phyloP scores from a whole-genome alignment of 2,329 filamentous ascomycete species.

The Fusarium xyrophilum region DNA sequence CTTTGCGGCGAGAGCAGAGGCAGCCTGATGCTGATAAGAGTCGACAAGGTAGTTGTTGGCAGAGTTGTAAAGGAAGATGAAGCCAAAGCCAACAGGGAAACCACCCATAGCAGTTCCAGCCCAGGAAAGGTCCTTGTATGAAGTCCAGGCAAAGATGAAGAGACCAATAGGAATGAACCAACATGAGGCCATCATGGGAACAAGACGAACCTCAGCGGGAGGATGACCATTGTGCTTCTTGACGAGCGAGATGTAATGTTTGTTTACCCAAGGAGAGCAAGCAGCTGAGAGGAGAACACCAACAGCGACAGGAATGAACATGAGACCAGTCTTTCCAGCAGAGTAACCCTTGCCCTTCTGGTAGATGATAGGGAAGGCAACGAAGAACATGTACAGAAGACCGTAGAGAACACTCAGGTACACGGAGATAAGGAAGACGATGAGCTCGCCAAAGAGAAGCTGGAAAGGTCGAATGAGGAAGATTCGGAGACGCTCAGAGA shows the following conservation, averaged over 20 bases:
- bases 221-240: constrained; percentile 72
- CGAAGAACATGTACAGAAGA: constrained; percentile 78
- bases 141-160: constrained; percentile 68
- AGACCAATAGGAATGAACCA: constrained; percentile 71
- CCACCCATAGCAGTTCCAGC: constrained; percentile 75
- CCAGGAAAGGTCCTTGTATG: constrained; percentile 71
- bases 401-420: constrained; percentile 88
- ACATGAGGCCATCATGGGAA: constrained; percentile 82
- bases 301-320: constrained; percentile 85
- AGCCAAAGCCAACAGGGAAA: constrained; percentile 76
- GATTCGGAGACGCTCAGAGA: constrained; percentile 72
- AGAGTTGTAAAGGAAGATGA: constrained; percentile 84
- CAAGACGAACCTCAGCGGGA: constrained; percentile 77
- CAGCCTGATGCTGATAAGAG: constrained; percentile 73
- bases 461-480: constrained; percentile 86
- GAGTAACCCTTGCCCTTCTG: constrained; percentile 80
- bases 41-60: constrained; percentile 77
- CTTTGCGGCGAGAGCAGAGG: constrained; percentile 81
- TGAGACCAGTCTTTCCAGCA: constrained; percentile 76
- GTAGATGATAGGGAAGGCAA: constrained; percentile 75
- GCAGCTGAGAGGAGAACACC: constrained; percentile 73
- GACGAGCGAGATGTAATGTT: constrained; percentile 74
- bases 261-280: constrained; percentile 78
- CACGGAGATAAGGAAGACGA: constrained; percentile 81
- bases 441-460: constrained; percentile 82